These are phyloP conservation scores for Pyrenula aspistea DNA, from an alignment of 495 filamentous ascomycete genomes.

Conservation along the genomic window DNA sequence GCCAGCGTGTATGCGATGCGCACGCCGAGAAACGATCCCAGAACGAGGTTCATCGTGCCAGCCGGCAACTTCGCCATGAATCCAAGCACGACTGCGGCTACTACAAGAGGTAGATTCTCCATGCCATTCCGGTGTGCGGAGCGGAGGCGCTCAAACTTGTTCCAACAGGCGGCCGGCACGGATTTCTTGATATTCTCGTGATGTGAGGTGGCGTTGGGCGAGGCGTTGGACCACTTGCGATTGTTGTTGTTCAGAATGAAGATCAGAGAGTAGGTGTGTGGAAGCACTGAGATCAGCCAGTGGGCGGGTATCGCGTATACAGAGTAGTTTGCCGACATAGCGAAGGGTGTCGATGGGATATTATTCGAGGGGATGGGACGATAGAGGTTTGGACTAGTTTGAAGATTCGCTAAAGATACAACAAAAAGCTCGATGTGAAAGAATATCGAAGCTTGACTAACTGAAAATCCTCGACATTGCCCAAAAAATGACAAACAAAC, in stretches of 20 bases:
- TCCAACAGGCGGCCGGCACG: conserved; percentile 13
- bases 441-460: too few relatives aligned
- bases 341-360: conserved; percentile 2
- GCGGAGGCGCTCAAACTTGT: conserved; percentile 23
- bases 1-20: conserved; percentile 16
- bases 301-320: conserved; percentile 24
- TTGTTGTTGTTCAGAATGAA: conserved; percentile 14
- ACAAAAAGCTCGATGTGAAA: too few relatives aligned
- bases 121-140: conserved; percentile 28
- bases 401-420: too few relatives aligned
- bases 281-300: conserved; percentile 20
- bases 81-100: conserved; percentile 21
- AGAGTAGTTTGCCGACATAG: conserved; percentile 16
- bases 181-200: conserved; percentile 12
- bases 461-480: too few relatives aligned
- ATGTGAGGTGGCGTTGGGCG: conserved; percentile 15
- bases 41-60: conserved; percentile 14
- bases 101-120: conserved; percentile 29
- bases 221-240: conserved; percentile 19
- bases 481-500: too few relatives aligned
- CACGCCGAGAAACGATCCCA: conserved; percentile 12
- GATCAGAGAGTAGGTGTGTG: conserved; percentile 18
- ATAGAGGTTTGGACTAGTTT: too few relatives aligned
- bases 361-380: too few relatives aligned
- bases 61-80: conserved; percentile 21